phyloP scores from a whole-genome alignment of 345 rosid species.

The Stellera chamaejasme region DNA sequence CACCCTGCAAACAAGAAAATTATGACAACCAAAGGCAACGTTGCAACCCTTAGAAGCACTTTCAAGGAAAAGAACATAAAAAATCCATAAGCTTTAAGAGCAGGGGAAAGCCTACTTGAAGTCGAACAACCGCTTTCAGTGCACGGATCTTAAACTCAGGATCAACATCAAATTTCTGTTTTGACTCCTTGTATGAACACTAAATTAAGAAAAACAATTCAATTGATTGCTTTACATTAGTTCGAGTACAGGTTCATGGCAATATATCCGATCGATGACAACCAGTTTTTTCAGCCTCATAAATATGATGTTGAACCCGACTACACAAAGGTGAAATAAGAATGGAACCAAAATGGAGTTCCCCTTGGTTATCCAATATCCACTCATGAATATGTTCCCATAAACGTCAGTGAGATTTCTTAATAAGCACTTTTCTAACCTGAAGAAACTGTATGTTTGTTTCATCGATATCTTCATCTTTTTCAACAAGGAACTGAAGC shows the following conservation, averaged over 20 bases:
- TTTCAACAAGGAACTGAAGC: slow-evolving; percentile 81
- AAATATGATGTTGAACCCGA: no score
- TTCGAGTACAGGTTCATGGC: no score
- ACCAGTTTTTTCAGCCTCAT: no score
- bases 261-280: no score
- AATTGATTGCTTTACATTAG: no score
- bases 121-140: slow-evolving; percentile 83
- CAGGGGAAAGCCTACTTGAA: slow-evolving; percentile 49
- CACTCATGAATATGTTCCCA: no score
- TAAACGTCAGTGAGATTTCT: neutral
- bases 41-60: neutral
- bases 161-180: slow-evolving; percentile 69
- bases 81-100: neutral
- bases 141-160: slow-evolving; percentile 77
- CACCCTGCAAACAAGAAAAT: slow-evolving; percentile 40
- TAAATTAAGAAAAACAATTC: slow-evolving; percentile 8
- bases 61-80: neutral
- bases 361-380: no score
- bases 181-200: slow-evolving; percentile 82
- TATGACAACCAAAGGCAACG: slow-evolving; percentile 4
- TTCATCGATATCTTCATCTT: slow-evolving; percentile 53
- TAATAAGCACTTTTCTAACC: slow-evolving; percentile 35
- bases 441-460: slow-evolving; percentile 84
- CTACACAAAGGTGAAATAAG: no score
- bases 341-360: no score